Evolutionary conservation across 805 yeast species (phyloP), one percentile per base, ranked within the genome.

Genomic region (Candida dajiaensis): DNA sequence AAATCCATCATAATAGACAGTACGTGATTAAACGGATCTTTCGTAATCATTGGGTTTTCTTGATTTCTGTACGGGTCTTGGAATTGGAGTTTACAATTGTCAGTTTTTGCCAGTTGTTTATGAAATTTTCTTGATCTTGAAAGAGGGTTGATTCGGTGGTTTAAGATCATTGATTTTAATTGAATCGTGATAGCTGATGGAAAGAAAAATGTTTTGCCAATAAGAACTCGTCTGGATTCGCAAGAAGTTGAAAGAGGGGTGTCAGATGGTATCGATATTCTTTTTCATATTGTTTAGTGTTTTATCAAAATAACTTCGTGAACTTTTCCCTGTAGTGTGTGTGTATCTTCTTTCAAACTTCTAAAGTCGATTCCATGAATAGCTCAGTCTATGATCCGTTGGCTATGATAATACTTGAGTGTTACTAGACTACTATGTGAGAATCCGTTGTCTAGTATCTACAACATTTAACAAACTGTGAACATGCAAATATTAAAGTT

Each of bases 1-100:
- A 21, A 63, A 69, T 76, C 84, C 83, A 71, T 76, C 80, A 72
- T 81, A 66, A 61, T 69, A 79, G 85, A 80, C 85, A 80, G 85
- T 80, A 78, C 84, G 72, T 55, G 61, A 51, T 57, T 58, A 58
- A 53, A 56, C 46, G 39, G 45, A 44, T 38, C 43, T 44, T 44
- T 28, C 39, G 19, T 25, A 40, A 40, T 36, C 39, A 20, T 36
- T 36, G 25, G n/a, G 10, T 19, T 10, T 19, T 36, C 23, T 36
- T 36, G 22, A 20, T 20, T 36, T 36, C 22, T 36, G 12, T 38
- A 40, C 16, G 42, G 35, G 21, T 28, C 28, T 9, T n/a, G 19
- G 19, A 10, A 6, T 11, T 36, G 23, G 39, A 19, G 9, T 36
- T 40, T 36, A 33, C 38, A 33, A 33, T 18, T 36, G 33, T 33